Evolutionary conservation across 306 rosid genomes (phyloP).

Genomic region (Amphicarpaea edgeworthii): DNA sequence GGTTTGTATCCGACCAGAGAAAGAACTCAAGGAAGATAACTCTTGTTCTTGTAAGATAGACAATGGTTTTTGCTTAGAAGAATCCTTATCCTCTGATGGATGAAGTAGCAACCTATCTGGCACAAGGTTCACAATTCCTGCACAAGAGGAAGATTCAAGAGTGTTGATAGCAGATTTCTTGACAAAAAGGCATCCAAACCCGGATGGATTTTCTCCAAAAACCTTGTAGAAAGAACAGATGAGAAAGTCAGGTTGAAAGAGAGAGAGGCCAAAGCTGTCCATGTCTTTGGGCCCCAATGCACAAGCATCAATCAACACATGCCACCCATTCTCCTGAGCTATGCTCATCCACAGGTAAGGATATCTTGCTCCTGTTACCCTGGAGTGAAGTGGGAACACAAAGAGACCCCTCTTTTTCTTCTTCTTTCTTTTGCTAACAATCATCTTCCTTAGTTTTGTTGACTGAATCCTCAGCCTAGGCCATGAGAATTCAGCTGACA

Average conservation of each 20-base stretch:
- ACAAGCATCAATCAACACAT: constrained; percentile 87
- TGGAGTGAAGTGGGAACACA: constrained; percentile 89
- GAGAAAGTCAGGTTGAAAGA: constrained; percentile 84
- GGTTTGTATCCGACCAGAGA: constrained; percentile 68
- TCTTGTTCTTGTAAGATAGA: constrained; percentile 58
- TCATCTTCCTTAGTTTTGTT: constrained; percentile 72
- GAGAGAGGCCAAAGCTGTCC: constrained; percentile 92
- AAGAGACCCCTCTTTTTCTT: constrained; percentile 82
- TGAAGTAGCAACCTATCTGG: constrained; percentile 59
- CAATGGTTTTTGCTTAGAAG: constrained; percentile 56
- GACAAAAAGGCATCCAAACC: constrained; percentile 92
- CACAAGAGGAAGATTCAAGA: constrained; percentile 65
- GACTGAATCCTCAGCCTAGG: constrained; percentile 85
- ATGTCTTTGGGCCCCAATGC: constrained; percentile 92
- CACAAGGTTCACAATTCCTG: constrained; percentile 85
- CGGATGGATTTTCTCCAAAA: constrained; percentile 89
- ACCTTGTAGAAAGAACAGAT: constrained; percentile 91
- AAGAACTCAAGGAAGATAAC: constrained; percentile 63
- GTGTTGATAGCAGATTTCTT: constrained; percentile 73
- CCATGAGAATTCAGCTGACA: constrained; percentile 94
- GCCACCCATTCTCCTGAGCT: constrained; percentile 97
- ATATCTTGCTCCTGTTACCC: constrained; percentile 93
- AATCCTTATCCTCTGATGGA: constrained; percentile 61
- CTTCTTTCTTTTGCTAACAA: constrained; percentile 63
- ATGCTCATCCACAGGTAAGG: constrained; percentile 90